Evolutionary conservation across 352 stramenopile species (phyloP), one percentile per base, ranked within the genome.

Genomic region (Albugo laibachii): DNA sequence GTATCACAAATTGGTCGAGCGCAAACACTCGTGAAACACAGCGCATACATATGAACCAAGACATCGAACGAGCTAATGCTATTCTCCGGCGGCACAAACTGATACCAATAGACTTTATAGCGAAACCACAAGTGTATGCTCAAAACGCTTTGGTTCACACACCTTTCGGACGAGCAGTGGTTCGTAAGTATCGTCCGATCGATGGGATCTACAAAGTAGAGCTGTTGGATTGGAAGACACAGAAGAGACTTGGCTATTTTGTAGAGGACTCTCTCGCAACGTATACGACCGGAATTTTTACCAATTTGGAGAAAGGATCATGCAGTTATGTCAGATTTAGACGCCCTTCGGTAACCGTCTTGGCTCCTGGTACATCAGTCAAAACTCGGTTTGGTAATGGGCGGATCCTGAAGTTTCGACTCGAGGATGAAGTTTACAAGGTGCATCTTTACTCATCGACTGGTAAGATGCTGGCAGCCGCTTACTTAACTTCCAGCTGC

Each of bases 181-280:
- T 87, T 31, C 67, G 69, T 40, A 79, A 73, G 41, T 87, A 80
- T 47, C 68, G 76, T 14, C 59, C 61, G 1, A 53, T 74, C 10
- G 74, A 86, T 49, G 77, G 68, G n/a, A 83, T 91, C 19, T 91
- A 91, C 57, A 50, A 65, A n/a, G 63, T 91, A 1, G 72, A 91
- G 46, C 58, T 91, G 20, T 61, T 72, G 13, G 72, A 84, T 46
- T 87, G 69, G 68, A 62, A 31, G 8, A 31, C 24, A 31, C 24
- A 31, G 8, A 31, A 31, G 24, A 31, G 24, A 31, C 3, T 31
- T 31, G 24, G 24, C 24, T 31, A 31, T 31, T 67, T 84, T 1
- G 47, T 68, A 0, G 66, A 85, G 45, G 63, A 82, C 14, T 82
- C 60, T 24, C 54, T 83, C 8, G 50, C 62, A 5, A 47, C 52